Percentiles rank a stretch among this genome's conserved stretches.
Conservation (phyloP, 371 early-diverging fungal species). For the Mortierella sp. region DNA sequence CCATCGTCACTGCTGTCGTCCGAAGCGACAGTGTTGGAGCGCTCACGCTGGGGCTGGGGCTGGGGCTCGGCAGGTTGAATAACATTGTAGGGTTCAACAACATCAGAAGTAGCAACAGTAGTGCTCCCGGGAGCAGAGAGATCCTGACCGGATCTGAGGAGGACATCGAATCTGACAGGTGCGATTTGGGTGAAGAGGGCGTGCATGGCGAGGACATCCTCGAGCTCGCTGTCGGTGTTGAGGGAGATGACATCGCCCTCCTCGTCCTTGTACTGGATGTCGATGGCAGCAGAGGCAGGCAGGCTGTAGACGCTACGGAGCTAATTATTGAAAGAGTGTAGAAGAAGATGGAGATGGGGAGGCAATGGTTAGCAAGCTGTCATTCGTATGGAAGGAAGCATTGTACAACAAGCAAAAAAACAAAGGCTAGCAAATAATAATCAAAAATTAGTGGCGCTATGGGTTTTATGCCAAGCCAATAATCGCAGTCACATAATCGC, state of each 20-base stretch:
- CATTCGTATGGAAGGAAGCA: neutral
- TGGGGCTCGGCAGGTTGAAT: neutral
- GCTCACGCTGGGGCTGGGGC: neutral
- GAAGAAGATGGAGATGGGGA: neutral
- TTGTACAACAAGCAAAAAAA: neutral
- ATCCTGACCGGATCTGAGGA: constrained; percentile 18
- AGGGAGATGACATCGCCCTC: constrained; percentile 55
- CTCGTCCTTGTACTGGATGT: constrained; percentile 52
- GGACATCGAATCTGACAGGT: constrained; percentile 45
- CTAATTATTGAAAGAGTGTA: constrained; percentile 18
- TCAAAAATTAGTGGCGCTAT: neutral
- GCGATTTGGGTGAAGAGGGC: constrained; percentile 39
- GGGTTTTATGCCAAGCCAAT: neutral
- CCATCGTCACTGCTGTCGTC: constrained; percentile 39
- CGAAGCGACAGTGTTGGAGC: constrained; percentile 25
- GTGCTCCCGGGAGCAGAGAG: neutral
- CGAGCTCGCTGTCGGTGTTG: constrained; percentile 48
- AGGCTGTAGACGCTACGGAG: constrained; percentile 37
- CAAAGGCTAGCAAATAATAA: neutral
- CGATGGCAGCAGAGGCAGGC: constrained; percentile 10
- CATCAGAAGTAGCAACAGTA: constrained; percentile 9
- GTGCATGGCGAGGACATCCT: constrained; percentile 50
- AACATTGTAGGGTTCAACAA: neutral
- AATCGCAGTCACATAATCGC: neutral
- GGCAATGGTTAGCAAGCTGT: neutral